These are phyloP conservation scores for Termitomyces sp. DNA, from an alignment of 768 basidiomycete genomes.

Conservation along the genomic window DNA sequence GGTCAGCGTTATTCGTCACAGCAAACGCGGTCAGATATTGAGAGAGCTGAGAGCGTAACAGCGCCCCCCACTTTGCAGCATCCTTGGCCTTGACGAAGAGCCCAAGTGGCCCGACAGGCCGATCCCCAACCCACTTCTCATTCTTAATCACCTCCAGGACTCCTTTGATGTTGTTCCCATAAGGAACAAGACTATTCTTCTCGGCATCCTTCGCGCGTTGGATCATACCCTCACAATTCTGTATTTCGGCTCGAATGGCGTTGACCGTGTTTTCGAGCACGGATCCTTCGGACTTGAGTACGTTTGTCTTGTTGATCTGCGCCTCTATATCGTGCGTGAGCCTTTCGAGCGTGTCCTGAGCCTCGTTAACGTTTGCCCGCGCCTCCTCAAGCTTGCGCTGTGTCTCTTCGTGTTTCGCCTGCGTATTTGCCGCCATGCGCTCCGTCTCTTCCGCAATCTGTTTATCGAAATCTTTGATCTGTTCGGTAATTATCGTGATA, in stretches of 20 bases:
- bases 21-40: slow-evolving; percentile 62
- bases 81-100: slow-evolving; percentile 71
- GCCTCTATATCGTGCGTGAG: slow-evolving; percentile 28
- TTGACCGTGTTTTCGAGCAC: slow-evolving; percentile 26
- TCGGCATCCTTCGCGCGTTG: slow-evolving; percentile 42
- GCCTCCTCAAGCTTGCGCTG: slow-evolving; percentile 45
- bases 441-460: slow-evolving; percentile 50
- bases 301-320: slow-evolving; percentile 22
- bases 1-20: slow-evolving; percentile 67
- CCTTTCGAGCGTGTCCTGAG: slow-evolving; percentile 27
- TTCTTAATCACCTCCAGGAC: slow-evolving; percentile 49
- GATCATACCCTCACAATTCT: slow-evolving; percentile 45
- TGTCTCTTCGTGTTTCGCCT: slow-evolving; percentile 57
- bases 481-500: slow-evolving; percentile 23
- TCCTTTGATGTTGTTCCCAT: slow-evolving; percentile 54
- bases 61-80: slow-evolving; percentile 49
- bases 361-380: slow-evolving; percentile 29
- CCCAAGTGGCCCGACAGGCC: slow-evolving; percentile 79
- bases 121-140: slow-evolving; percentile 57
- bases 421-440: slow-evolving; percentile 50
- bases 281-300: slow-evolving; percentile 28
- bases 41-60: slow-evolving; percentile 64
- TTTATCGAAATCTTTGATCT: slow-evolving; percentile 33
- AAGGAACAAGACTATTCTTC: slow-evolving; percentile 54
- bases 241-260: slow-evolving; percentile 34